These are phyloP conservation scores for Paramecium octaurelia DNA, from an alignment of 73 alveolate genomes.

Conservation along the genomic window DNA sequence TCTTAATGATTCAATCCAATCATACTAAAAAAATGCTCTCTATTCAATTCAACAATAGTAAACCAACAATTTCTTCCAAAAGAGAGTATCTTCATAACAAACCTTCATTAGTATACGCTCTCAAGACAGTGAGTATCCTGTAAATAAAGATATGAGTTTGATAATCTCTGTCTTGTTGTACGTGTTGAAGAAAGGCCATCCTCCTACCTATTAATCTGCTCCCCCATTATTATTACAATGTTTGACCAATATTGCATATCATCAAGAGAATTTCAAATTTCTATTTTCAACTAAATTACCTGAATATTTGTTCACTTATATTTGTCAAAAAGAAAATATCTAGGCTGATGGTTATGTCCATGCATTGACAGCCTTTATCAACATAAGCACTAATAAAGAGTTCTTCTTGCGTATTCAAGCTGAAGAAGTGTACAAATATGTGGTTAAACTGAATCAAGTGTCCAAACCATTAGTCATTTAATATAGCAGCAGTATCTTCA, in stretches of 20 bases:
- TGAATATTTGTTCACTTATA: constrained; percentile 10
- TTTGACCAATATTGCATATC: constrained; percentile 38
- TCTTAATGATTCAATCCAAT: constrained; percentile 34
- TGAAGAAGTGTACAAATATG: constrained; percentile 40
- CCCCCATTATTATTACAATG: constrained; percentile 23
- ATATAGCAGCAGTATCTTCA: constrained; percentile 22
- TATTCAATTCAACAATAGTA: constrained; percentile 1
- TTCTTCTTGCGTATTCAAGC: constrained; percentile 7
- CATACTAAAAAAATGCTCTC: constrained; percentile 37
- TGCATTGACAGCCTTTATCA: constrained; percentile 22
- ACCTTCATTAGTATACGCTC: constrained; percentile 32
- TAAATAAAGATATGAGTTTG: constrained; percentile 35
- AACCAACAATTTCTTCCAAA: not conserved
- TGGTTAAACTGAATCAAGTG: not conserved
- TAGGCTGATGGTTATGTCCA: constrained; percentile 27
- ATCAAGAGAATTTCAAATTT: constrained; percentile 14
- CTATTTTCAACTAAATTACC: constrained; percentile 15
- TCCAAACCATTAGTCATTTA: constrained; percentile 35
- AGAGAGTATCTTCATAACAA: constrained; percentile 26
- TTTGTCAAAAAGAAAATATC: not conserved
- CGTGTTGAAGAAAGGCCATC: constrained; percentile 32
- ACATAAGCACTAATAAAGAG: not conserved
- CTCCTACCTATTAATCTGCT: constrained; percentile 2
- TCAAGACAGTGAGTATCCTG: not conserved
- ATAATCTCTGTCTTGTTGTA: constrained; percentile 6